Evolutionary conservation across 2,329 filamentous ascomycete species (phyloP), one percentile per base, ranked within the genome.

Genomic region (Fusarium sp.): DNA sequence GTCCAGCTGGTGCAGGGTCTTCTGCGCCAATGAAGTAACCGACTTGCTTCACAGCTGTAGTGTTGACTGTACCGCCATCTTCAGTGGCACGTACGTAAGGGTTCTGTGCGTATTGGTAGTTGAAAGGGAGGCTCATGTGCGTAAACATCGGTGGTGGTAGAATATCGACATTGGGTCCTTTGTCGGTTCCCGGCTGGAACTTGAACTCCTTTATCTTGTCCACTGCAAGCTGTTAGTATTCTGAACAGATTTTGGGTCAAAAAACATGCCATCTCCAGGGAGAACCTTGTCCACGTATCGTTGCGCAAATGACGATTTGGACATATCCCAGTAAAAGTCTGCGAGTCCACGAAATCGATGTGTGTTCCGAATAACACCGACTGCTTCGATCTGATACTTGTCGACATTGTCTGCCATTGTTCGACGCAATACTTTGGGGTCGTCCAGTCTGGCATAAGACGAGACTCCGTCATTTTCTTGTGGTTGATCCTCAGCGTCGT

Each of bases 331-430:
- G 78, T 97, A 94, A 78, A 97, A 97, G 82, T 98, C 96, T 14
- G 94, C 92, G 73, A 97, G 87, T 88, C 91, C 91, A 80, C 96
- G 90, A 82, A 97, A 99, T 42, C 96, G 90, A 85, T 98, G 95
- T 2, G 93, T 96, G 75, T 94, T 90, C 62, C 91, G 89, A 69
- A 98, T 89, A 26, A 90, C 83, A 13, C 94, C 94, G 7, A 95
- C 87, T 3, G 91, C 87, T 75, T 95, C 90, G 36, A 94, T 87
- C 9, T 87, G 83, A 80, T 95, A 96, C 14, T 82, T 87, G 14
- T 86, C 88, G 2, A 86, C 84, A 79, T 95, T 96, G 79, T 97
- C 94, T 74, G 87, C 87, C 68, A 97, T 82, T 71, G 88, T 92
- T 67, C 88, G 88, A 41, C 91, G 84, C 36, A 95, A 81, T 14